Conservation (phyloP, 2,329 filamentous ascomycete genomes). For the Mollisia scopiformis region DNA sequence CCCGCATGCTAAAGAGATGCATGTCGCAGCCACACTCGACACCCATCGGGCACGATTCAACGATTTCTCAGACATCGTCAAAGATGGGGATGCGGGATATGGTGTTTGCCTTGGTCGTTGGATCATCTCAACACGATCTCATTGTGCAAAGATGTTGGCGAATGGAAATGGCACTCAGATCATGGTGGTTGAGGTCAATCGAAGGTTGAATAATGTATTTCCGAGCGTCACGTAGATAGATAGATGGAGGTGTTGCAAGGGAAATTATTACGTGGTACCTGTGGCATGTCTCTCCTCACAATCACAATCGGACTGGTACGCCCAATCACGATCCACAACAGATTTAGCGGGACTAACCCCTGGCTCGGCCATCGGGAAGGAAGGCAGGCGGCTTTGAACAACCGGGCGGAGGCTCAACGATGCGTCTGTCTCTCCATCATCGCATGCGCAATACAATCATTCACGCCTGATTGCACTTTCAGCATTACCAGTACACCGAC, state of each 20-base stretch:
- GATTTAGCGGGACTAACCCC: too few relatives aligned
- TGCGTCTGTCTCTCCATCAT: constrained; percentile 2
- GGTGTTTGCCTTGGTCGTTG: too few relatives aligned
- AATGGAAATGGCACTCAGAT: neutral
- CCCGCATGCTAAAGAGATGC: constrained; percentile 86
- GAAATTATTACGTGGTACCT: constrained; percentile 3
- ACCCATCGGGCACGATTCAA: constrained; percentile 70
- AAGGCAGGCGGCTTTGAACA: neutral
- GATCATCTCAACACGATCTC: constrained; percentile 22
- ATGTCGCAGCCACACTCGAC: constrained; percentile 82
- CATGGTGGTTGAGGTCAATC: neutral
- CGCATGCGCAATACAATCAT: constrained; percentile 10
- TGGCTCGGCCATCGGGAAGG: too few relatives aligned
- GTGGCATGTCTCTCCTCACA: neutral
- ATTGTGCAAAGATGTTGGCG: constrained; percentile 5
- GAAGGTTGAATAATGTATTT: neutral
- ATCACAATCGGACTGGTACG: neutral
- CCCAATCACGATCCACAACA: neutral
- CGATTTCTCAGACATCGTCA: constrained; percentile 50
- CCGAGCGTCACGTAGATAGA: constrained; percentile 11
- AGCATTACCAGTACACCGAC: constrained; percentile 1
- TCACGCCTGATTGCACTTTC: neutral
- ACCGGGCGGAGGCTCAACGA: constrained; percentile 1
- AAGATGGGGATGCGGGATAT: too few relatives aligned
- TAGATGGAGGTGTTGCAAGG: neutral